Percentiles rank a stretch among this genome's conserved stretches.
phyloP scores from a whole-genome alignment of 164 flowering plant genomes.

The Magnolia changhungtana region DNA sequence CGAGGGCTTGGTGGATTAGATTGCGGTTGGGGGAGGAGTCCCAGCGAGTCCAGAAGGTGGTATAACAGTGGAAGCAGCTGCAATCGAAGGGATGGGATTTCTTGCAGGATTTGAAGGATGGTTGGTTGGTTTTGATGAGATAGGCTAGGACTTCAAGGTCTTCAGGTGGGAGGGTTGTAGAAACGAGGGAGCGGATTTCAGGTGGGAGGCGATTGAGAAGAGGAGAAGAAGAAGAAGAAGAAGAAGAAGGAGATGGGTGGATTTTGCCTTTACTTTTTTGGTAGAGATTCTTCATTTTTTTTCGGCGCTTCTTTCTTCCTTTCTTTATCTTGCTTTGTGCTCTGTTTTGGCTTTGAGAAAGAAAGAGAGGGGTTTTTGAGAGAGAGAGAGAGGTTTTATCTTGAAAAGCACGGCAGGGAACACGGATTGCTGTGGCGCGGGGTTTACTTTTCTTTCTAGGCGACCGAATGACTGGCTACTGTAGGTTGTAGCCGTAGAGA shows the following conservation, averaged over 20 bases:
- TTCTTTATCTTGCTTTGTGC: background rate
- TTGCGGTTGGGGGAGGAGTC: conserved; percentile 71
- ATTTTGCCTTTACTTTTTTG: conserved; percentile 58
- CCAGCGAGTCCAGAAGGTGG: conserved; percentile 73
- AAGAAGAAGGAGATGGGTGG: conserved; percentile 8
- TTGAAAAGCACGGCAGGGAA: background rate
- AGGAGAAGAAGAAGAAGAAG: conserved; percentile 5
- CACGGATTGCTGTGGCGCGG: background rate
- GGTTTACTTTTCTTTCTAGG: background rate
- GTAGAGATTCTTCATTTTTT: conserved; percentile 15
- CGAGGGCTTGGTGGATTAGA: conserved; percentile 70
- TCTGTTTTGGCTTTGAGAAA: background rate
- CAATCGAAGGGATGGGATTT: conserved; percentile 41
- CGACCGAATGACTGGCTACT: background rate
- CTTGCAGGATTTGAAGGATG: conserved; percentile 16
- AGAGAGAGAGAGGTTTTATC: background rate
- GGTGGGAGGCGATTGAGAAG: conserved; percentile 56
- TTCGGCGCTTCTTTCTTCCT: background rate
- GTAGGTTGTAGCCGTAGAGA: background rate
- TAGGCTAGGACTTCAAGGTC: conserved; percentile 76
- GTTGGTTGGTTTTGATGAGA: conserved; percentile 24
- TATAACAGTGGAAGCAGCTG: conserved; percentile 77
- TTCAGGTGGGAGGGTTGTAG: conserved; percentile 33
- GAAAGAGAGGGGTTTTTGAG: background rate
- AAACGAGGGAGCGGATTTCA: conserved; percentile 42